Conservation (phyloP, 2,329 filamentous ascomycete species). For the Allantophomopsis lycopodina region DNA sequence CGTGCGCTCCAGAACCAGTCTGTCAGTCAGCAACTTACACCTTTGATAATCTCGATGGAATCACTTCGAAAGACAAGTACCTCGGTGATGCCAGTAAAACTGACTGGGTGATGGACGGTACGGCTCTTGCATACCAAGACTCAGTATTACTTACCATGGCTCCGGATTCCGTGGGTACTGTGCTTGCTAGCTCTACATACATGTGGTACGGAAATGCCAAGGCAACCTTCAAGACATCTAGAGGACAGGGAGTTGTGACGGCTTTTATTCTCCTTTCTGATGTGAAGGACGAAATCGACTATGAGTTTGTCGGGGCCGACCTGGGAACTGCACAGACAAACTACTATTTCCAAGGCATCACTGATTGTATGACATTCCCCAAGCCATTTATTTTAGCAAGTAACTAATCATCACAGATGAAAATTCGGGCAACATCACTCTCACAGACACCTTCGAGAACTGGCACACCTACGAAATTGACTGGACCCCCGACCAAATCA, state of each 20-base stretch:
- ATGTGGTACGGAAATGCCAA: slow-evolving; percentile 96
- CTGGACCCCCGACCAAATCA: slow-evolving; percentile 78
- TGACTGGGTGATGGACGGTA: slow-evolving; percentile 84
- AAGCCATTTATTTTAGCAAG: slow-evolving; percentile 12
- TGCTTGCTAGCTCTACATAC: slow-evolving; percentile 73
- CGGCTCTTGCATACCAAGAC: slow-evolving; percentile 52
- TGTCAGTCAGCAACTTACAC: slow-evolving; percentile 65
- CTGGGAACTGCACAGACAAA: slow-evolving; percentile 75
- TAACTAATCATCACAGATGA: slow-evolving; percentile 37
- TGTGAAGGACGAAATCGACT: slow-evolving; percentile 97
- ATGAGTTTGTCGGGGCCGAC: slow-evolving; percentile 81
- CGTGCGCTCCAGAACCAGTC: slow-evolving; percentile 73
- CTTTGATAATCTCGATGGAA: slow-evolving; percentile 57
- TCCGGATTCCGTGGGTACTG: slow-evolving; percentile 69
- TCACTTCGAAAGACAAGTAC: slow-evolving; percentile 65
- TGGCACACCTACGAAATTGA: slow-evolving; percentile 87
- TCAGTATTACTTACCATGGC: slow-evolving; percentile 82
- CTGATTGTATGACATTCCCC: slow-evolving; percentile 56
- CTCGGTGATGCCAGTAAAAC: slow-evolving; percentile 67
- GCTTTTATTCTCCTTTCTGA: slow-evolving; percentile 94
- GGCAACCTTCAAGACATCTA: slow-evolving; percentile 71
- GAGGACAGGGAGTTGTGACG: slow-evolving; percentile 82
- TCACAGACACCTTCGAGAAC: slow-evolving; percentile 59
- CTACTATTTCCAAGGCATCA: slow-evolving; percentile 91
- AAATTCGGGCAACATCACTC: slow-evolving; percentile 59